Base-by-base conservation (phyloP, 202 grass and related monocot genomes). In the Schoenoplectus triqueter region DNA sequence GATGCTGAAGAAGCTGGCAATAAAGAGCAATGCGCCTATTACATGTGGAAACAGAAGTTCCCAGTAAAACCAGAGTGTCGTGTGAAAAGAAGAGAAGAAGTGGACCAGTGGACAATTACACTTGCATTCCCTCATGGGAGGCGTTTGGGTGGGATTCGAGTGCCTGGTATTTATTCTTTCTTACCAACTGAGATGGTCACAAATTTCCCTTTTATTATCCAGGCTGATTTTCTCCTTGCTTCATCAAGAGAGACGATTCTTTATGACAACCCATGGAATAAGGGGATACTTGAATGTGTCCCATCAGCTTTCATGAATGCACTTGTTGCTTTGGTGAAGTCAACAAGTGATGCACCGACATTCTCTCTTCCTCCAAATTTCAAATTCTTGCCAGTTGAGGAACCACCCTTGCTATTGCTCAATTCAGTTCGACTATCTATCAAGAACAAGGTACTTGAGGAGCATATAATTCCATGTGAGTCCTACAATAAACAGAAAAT, bases 111-210 rank as follows among this genome's bases (percentile, higher is more conserved):
- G 92, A 88, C 87, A 3, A 87, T 97, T 84, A 94, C 88, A 10
- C 62, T 97, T 10, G 87, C 92, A 2, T 92, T 97, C 54, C 92
- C 94, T 13, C 80, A 39, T 15, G 77, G 85, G 5, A 13, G 89
- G 20, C 85, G 92, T 18, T 63, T 94, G 45, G 90, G 80, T 31
- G 85, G 90, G 50, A 80, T 69, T 15, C 48, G 64, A 17, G 78
- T 15, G 0, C 84, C 87, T 54, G 90, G 90, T 14, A 81, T 97
- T 3, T 97, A 92, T 86, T 80, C 92, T 20, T 97, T 97, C 64
- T 82, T 97, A 17, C 94, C 94, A 2, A 94, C 94, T 14, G 94
- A 97, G 76, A 93, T 97, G 89, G 83, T 92, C 18, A 97, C 88
- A 20, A 64, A 80, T 46, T 95, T 92, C 39, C 90, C 88, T 0